Conservation (phyloP, 2,329 filamentous ascomycete genomes). For the Ophiostoma novo-ulmi region DNA sequence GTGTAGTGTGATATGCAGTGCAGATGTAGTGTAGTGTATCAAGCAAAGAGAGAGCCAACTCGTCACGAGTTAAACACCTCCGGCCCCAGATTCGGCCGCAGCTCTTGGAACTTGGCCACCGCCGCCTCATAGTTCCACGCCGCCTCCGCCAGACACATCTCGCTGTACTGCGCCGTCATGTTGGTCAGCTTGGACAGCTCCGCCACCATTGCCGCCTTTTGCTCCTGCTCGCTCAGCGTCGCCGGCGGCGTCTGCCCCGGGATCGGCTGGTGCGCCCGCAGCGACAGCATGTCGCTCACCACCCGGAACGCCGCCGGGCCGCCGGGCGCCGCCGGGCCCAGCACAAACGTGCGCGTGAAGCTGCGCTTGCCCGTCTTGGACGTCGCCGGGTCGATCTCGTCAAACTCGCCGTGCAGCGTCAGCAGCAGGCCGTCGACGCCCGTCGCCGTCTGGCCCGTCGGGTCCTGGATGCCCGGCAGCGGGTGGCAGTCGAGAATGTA, state of each 20-base stretch:
- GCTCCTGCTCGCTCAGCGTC: constrained; percentile 32
- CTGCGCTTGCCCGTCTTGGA: constrained; percentile 61
- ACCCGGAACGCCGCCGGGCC: constrained; percentile 61
- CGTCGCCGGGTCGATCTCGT: constrained; percentile 60
- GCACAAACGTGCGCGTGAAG: constrained; percentile 75
- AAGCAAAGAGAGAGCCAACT: not conserved
- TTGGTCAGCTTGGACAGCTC: constrained; percentile 72
- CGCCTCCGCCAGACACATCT: constrained; percentile 73
- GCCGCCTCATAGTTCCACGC: constrained; percentile 77
- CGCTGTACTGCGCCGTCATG: constrained; percentile 73
- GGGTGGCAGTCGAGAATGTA: constrained; percentile 81
- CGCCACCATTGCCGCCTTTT: constrained; percentile 64
- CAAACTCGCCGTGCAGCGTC: constrained; percentile 76
- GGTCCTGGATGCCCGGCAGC: constrained; percentile 65
- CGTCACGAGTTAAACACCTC: constrained; percentile 7
- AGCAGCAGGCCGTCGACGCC: constrained; percentile 76
- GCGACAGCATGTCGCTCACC: constrained; percentile 70
- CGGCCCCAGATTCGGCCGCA: constrained; percentile 33
- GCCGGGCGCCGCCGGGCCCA: constrained; percentile 67
- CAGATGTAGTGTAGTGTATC: no score
- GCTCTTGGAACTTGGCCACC: constrained; percentile 66
- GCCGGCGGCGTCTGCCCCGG: constrained; percentile 37
- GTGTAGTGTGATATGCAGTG: no score
- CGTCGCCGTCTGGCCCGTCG: constrained; percentile 53
- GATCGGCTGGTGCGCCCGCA: constrained; percentile 59